phyloP scores from a whole-genome alignment of 805 yeast species.

The Ogataea angusta region DNA sequence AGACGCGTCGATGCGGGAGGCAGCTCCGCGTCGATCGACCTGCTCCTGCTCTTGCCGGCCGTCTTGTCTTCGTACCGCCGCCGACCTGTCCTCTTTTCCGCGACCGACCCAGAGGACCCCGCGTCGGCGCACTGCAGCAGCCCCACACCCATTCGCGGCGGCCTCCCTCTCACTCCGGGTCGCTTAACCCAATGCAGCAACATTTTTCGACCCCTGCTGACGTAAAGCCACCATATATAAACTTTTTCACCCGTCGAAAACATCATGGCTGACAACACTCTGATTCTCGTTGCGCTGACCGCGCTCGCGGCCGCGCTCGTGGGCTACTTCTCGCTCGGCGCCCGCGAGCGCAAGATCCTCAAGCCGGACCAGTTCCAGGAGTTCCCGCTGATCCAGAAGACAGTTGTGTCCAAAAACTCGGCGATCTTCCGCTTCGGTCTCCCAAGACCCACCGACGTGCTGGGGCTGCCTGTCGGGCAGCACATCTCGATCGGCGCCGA shows the following conservation, averaged over 20 bases:
- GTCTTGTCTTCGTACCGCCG: too few relatives aligned
- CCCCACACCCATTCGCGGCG: too few relatives aligned
- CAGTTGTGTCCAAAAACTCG: conserved; percentile 73
- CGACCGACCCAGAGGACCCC: too few relatives aligned
- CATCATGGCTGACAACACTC: conserved; percentile 12
- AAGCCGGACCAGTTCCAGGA: conserved; percentile 65
- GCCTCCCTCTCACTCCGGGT: too few relatives aligned
- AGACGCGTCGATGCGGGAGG: not conserved
- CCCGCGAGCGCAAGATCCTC: conserved; percentile 47
- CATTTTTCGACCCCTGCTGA: conserved; percentile 6
- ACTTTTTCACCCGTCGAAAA: not conserved
- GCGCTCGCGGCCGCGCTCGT: conserved; percentile 23
- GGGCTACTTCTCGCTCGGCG: conserved; percentile 16
- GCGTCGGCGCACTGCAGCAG: too few relatives aligned
- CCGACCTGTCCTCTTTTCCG: too few relatives aligned
- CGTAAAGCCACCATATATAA: conserved; percentile 1
- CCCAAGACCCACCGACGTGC: conserved; percentile 66
- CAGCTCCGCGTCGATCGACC: not conserved
- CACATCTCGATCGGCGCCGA: conserved; percentile 78
- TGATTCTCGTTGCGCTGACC: conserved; percentile 19
- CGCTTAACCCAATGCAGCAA: not conserved
- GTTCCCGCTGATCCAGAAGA: conserved; percentile 78
- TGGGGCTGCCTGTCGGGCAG: conserved; percentile 93
- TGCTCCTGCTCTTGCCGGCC: too few relatives aligned
- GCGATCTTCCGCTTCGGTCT: conserved; percentile 80